Percentiles rank a stretch among this genome's conserved stretches.
phyloP scores from a whole-genome alignment of 352 stramenopile species.

The Phytophthora boehmeriae region DNA sequence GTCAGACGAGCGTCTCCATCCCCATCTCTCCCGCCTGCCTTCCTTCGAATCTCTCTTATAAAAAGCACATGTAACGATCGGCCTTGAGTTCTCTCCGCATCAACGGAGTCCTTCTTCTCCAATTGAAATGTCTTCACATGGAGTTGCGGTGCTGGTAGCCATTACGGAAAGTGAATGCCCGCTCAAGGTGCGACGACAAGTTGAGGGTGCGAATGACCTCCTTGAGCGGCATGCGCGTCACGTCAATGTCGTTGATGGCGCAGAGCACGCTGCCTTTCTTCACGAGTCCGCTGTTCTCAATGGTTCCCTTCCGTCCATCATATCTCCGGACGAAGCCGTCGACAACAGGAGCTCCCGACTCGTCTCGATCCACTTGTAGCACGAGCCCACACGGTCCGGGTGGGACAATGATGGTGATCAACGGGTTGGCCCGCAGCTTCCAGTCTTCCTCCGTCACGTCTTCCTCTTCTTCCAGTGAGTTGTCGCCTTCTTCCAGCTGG shows the following conservation, averaged over 20 bases:
- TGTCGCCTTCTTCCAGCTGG: conserved; percentile 25
- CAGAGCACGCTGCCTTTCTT: conserved; percentile 69
- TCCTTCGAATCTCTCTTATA: conserved; percentile 30
- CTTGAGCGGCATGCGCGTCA: conserved; percentile 63
- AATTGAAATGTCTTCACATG: conserved; percentile 26
- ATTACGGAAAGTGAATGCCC: conserved; percentile 79
- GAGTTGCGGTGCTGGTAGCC: conserved; percentile 35
- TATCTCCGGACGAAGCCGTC: conserved; percentile 78
- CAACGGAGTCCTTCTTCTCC: conserved; percentile 6
- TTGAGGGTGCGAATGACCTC: conserved; percentile 79
- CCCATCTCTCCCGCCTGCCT: conserved; percentile 21
- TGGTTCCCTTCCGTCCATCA: conserved; percentile 69
- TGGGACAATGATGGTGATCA: conserved; percentile 76
- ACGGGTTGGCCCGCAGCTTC: conserved; percentile 64
- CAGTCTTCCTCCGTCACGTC: conserved; percentile 68
- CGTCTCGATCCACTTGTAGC: conserved; percentile 51
- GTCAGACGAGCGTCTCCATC: conserved; percentile 3
- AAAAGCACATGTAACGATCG: conserved; percentile 32
- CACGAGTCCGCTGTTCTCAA: conserved; percentile 79
- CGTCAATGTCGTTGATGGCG: conserved; percentile 83
- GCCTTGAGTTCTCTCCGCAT: conserved; percentile 6
- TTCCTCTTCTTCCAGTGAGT: conserved; percentile 34
- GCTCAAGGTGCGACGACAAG: conserved; percentile 70
- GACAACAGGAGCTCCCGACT: conserved; percentile 56
- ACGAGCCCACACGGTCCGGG: conserved; percentile 75